Evolutionary conservation across 1,139 yeast genomes (phyloP), one percentile per base, ranked within the genome.

Genomic region (Hansenula lynferdii): DNA sequence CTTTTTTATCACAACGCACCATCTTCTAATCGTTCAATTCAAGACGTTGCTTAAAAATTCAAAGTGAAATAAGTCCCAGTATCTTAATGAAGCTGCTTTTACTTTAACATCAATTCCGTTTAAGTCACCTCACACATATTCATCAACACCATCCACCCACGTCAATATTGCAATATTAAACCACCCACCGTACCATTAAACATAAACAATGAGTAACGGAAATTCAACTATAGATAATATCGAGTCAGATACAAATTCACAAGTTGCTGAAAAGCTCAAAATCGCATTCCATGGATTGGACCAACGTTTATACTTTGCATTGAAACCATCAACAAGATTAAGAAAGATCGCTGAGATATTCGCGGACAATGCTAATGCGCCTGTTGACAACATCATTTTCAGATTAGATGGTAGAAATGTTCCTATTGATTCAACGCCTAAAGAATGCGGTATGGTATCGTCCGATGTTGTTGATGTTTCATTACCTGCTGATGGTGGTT

Each of bases 321-420:
- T 48, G 16, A 44, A 42, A 23, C 40, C 31, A 16, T 35, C 28
- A 2, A 38, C 46, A 11, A 48, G 40, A 27, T 26, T 50, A 31
- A 34, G 24, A 3, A 50, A 43, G 23, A 43, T 47, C 8, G 44
- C 43, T 44, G 36, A 37, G 8, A 16, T 40, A 29, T 50, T 50
- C 28, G 38, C 44, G 10, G 34, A 42, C 12, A 31, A 35, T 16
- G 39, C 41, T 5, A 36, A 35, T 11, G 14, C 35, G 9, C 36
- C 43, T 2, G 17, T 37, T 10, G 29, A 24, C 8, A 8, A 17
- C 6, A 28, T 44, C 10, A 15, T 10, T 3, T 46, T 47, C 33
- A 12, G 3, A 0, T 18, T 46, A 4, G 49, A 46, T 11, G 46
- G 42, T 28, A 16, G 19, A 5, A 6, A 19, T 1, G 21, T 48